These are phyloP conservation scores for Clonostachys chloroleuca DNA, from an alignment of 2,329 filamentous ascomycete species.

Conservation along the genomic window DNA sequence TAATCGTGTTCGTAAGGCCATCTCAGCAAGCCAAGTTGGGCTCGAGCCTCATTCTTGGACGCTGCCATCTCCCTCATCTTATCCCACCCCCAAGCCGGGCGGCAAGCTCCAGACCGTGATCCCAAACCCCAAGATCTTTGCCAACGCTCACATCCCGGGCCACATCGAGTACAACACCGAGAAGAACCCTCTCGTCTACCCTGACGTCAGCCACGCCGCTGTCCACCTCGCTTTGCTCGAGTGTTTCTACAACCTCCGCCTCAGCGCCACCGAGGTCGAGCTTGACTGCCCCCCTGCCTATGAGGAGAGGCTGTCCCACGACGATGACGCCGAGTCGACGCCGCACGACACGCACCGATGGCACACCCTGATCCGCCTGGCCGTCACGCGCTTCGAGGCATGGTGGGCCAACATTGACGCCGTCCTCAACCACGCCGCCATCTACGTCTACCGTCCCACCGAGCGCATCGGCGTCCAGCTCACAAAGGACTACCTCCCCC, in stretches of 20 bases:
- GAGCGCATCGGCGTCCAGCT: neutral
- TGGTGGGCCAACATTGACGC: neutral
- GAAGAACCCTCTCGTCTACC: neutral
- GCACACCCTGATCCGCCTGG: neutral
- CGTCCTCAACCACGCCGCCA: neutral
- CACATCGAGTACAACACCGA: neutral
- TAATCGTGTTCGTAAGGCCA: too few species aligned
- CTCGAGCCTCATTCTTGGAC: neutral
- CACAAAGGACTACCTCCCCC: neutral
- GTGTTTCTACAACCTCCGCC: neutral
- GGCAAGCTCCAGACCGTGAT: neutral
- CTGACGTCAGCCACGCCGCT: neutral
- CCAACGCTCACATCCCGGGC: neutral
- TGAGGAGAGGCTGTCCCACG: neutral
- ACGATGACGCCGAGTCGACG: neutral
- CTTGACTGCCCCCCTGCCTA: neutral
- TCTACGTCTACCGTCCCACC: neutral
- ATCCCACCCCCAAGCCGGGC: neutral
- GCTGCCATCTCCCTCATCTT: neutral
- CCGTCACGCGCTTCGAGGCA: neutral
- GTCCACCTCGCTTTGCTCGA: neutral
- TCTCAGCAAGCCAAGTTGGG: too few species aligned
- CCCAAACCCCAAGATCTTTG: neutral
- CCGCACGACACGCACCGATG: neutral
- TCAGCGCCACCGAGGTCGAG: neutral